Evolutionary conservation across 192 early-diverging fungal species (phyloP), one percentile per base, ranked within the genome.

Genomic region (Coemansia sp.): DNA sequence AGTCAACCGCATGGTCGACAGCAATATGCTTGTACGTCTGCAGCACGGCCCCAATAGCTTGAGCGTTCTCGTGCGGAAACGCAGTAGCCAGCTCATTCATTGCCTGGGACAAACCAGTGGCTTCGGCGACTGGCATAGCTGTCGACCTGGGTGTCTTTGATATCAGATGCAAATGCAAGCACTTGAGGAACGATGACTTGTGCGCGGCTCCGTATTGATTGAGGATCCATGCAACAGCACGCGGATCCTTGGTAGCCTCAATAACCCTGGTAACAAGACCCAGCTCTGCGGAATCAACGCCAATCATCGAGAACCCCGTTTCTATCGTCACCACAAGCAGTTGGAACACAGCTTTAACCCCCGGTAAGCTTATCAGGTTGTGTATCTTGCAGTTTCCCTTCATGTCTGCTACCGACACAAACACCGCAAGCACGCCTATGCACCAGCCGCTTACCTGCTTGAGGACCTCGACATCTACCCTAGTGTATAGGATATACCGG

Each of bases 401-500:
- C 73, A 81, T 72, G 20, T 81, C 78, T 1, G 78, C 73, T 8
- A 81, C 60, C 7, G 73, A 75, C 4, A 81, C 78, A 49, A 68
- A 75, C 49, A 75, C 59, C 0, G 78, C 28, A 13, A 81, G 67
- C 39, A 81, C 64, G 8, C 70, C 64, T 4, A 81, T 62, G 1
- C 69, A 70, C 78, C 78, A 81, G 35, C 25, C 55, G 18, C 28
- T 67, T 7, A 75, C 62, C 18, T 61, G 52, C 4, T 39, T 45
- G 6, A 55, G 46, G 6, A 29, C 55, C 0, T 66, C 63, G 21
- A n/a, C n/a, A 57, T 34, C 31, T 2, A 31, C 9, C 1, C 23
- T 13, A 16, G 31, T 56, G 34, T 69, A 72, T 15, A 75, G 53
- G 20, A 35, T 20, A 21, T 52, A 51, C n/a, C 69, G 69, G 9